Evolutionary conservation across 345 rosid species (phyloP).

Genomic region (Salix arbutifolia): DNA sequence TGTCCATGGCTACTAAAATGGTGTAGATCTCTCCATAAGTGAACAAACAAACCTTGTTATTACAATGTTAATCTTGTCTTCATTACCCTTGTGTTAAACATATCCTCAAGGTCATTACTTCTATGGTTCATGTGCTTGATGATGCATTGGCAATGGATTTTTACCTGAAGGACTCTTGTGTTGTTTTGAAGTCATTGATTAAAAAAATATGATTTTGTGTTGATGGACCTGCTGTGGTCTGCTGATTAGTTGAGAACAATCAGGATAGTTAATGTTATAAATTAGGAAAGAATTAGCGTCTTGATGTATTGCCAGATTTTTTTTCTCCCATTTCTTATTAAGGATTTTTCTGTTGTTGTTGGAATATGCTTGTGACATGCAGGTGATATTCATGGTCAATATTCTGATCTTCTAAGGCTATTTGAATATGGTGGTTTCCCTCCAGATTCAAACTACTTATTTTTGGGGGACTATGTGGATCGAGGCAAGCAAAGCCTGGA

Average conservation of each 20-base stretch:
- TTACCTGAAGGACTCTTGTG: background rate
- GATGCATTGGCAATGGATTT: background rate
- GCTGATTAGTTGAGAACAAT: background rate
- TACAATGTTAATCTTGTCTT: background rate
- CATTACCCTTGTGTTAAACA: background rate
- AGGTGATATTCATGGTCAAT: constrained; percentile 90
- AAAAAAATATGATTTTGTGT: background rate
- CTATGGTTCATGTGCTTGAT: background rate
- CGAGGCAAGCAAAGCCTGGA: constrained; percentile 87
- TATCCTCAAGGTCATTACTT: background rate
- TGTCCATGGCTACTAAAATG: background rate
- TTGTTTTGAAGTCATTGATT: background rate
- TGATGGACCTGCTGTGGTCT: background rate
- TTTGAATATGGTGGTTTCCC: constrained; percentile 86
- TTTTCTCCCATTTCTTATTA: background rate
- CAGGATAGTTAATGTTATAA: background rate
- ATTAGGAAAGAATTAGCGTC: background rate
- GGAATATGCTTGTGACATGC: constrained; percentile 25
- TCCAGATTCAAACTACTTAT: constrained; percentile 68
- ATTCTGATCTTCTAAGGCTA: constrained; percentile 77
- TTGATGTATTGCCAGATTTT: background rate
- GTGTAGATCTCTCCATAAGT: background rate
- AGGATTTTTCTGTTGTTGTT: background rate
- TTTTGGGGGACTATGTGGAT: constrained; percentile 84
- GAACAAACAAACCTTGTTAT: background rate